A percentile compares a stretch with the other conserved stretches of the same genome.
These are phyloP conservation scores for Pleurostoma richardsiae DNA, from an alignment of 2,329 filamentous ascomycete species.

Conservation along the genomic window DNA sequence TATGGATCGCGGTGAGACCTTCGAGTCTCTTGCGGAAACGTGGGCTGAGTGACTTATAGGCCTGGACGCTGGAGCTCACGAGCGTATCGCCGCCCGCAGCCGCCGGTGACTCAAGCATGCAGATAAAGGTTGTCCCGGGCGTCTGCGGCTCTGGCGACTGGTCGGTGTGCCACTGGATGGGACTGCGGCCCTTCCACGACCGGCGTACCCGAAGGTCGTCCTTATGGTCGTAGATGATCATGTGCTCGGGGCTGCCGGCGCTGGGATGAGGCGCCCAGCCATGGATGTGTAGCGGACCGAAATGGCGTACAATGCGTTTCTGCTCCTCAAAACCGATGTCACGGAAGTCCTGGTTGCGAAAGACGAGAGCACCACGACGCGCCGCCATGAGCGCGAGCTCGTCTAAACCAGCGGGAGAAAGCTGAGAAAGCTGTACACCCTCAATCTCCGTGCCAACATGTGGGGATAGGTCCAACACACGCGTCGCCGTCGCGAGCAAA, in stretches of 20 bases:
- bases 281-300: conserved; percentile 14
- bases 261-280: conserved; percentile 12
- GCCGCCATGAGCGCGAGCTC: conserved; percentile 2
- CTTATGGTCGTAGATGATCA: conserved; percentile 16
- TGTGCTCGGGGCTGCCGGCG: conserved; percentile 12
- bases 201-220: conserved; percentile 12
- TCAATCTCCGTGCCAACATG: conserved; percentile 3
- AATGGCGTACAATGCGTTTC: conserved; percentile 13
- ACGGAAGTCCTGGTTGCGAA: conserved; percentile 15
- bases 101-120: conserved; percentile 16
- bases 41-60: conserved; percentile 50
- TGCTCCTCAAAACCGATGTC: conserved; percentile 15
- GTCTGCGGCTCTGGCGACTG: conserved; percentile 15
- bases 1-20: conserved; percentile 62
- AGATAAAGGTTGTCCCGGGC: conserved; percentile 17
- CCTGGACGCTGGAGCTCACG: conserved; percentile 13
- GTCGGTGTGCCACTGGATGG: conserved; percentile 17
- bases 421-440: conserved; percentile 5
- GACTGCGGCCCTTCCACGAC: conserved; percentile 14
- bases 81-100: conserved; percentile 16
- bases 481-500: neutral
- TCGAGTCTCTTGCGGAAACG: conserved; percentile 62
- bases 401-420: conserved; percentile 3
- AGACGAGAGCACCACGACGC: neutral
- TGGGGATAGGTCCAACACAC: conserved; percentile 1